These are phyloP conservation scores for Apiospora rasikravindrae DNA, from an alignment of 2,329 filamentous ascomycete species.

Conservation along the genomic window DNA sequence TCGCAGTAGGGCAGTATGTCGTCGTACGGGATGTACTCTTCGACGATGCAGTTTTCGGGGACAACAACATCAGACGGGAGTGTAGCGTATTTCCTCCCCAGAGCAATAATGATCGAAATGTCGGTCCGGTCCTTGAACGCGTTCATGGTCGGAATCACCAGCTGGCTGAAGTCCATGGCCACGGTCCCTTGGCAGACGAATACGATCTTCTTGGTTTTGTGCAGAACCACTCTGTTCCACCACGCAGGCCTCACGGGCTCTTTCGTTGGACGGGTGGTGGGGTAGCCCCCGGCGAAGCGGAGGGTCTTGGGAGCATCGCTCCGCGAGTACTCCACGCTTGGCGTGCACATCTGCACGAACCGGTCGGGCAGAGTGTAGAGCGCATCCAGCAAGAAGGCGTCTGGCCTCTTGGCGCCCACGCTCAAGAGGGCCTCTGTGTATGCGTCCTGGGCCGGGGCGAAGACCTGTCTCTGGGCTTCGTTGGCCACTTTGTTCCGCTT, in stretches of 20 bases:
- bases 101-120: slow-evolving; percentile 42
- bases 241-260: slow-evolving; percentile 8
- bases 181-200: slow-evolving; percentile 55
- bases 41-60: slow-evolving; percentile 48
- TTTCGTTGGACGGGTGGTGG: not conserved
- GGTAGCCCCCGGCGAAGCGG: not conserved
- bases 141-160: slow-evolving; percentile 51
- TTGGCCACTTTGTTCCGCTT: not conserved
- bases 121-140: slow-evolving; percentile 49
- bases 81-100: slow-evolving; percentile 35
- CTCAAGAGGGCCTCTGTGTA: not conserved
- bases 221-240: slow-evolving; percentile 3
- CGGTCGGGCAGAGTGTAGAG: slow-evolving; percentile 21
- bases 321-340: slow-evolving; percentile 19
- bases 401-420: not conserved
- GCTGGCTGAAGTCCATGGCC: slow-evolving; percentile 43
- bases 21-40: slow-evolving; percentile 56
- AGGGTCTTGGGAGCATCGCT: slow-evolving; percentile 21
- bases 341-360: slow-evolving; percentile 23
- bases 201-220: slow-evolving; percentile 44
- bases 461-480: not conserved
- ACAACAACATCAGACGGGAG: slow-evolving; percentile 36
- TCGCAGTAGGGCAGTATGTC: slow-evolving; percentile 48
- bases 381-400: not conserved
- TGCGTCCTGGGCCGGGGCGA: not conserved